Evolutionary conservation across 2,329 filamentous ascomycete species (phyloP), one percentile per base, ranked within the genome.

Genomic region (Ascochyta fabae): DNA sequence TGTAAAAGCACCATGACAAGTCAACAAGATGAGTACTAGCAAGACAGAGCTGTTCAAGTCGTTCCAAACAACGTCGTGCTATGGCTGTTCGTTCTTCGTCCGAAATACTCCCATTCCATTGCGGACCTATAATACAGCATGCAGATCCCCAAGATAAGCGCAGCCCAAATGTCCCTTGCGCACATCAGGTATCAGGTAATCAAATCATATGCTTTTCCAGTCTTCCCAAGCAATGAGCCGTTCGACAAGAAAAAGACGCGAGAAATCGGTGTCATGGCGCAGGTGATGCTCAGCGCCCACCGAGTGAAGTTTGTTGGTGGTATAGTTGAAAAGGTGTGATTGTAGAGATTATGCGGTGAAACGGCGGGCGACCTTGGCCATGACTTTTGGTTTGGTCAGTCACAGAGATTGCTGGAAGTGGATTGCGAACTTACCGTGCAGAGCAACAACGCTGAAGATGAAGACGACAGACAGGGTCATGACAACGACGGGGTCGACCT

Each of bases 401-500:
- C 34, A 33, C 15, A n/a, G 27, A 35, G 6, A 9, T 8, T 26
- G 1, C 12, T 5, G 1, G 12, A 45, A 22, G 23, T 3, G 23
- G 12, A 10, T 15, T 9, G 10, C 33, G 23, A 6, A 34, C 91
- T 69, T 87, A 98, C 95, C 92, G 82, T 99, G 95, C 75, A 99
- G 84, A 68, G 92, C 93, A 73, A 99, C 95, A 74, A 99, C 95
- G 74, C 90, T 95, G 83, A 99, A 97, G 79, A 99, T 99, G 80
- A 99, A 99, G 61, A 96, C 95, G 70, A 99, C 86, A 73, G 92
- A 96, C 69, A 99, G 84, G 67, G 97, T 95, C 73, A 99, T 85
- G 63, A 99, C 94, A 65, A 99, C 93, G 57, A 99, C 95, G 22
- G 95, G 95, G 78, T 99, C 95, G 64, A 99, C 95, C 83, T 97